Evolutionary conservation across 2,329 filamentous ascomycete genomes (phyloP).

Genomic region (Catunica adiposa): DNA sequence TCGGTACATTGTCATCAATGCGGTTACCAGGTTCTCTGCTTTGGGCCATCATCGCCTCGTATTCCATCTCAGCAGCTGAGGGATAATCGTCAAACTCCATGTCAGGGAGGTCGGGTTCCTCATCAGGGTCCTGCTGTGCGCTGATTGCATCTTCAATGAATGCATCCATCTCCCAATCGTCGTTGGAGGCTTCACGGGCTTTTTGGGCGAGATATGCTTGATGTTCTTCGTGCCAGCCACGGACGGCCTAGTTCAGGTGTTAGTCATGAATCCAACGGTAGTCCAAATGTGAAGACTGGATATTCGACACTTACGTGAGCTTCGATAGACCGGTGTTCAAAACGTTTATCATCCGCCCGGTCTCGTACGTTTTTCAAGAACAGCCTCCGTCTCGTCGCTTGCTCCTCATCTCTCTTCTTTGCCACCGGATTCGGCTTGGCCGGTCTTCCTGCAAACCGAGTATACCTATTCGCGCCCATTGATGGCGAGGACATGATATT

Average conservation of each 20-base stretch:
- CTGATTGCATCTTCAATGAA: constrained; percentile 12
- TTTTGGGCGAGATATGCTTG: constrained; percentile 14
- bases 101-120: constrained; percentile 6
- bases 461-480: constrained; percentile 16
- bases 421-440: constrained; percentile 47
- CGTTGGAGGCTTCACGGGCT: constrained; percentile 10
- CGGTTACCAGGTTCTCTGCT: background rate
- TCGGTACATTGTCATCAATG: background rate
- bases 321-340: constrained; percentile 45
- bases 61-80: constrained; percentile 5
- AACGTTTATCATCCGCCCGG: constrained; percentile 41
- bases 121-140: constrained; percentile 1
- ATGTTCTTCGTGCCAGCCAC: constrained; percentile 15
- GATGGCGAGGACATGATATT: constrained; percentile 5
- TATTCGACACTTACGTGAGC: constrained; percentile 26
- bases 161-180: constrained; percentile 10
- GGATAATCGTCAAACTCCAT: constrained; percentile 11
- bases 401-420: constrained; percentile 42
- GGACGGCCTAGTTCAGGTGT: constrained; percentile 5
- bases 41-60: constrained; percentile 4
- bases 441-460: constrained; percentile 37
- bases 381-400: constrained; percentile 46
- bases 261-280: background rate
- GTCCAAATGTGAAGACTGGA: background rate
- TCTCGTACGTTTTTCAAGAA: constrained; percentile 54